Conservation (phyloP, 495 filamentous ascomycete genomes). For the Penicillium arizonense region DNA sequence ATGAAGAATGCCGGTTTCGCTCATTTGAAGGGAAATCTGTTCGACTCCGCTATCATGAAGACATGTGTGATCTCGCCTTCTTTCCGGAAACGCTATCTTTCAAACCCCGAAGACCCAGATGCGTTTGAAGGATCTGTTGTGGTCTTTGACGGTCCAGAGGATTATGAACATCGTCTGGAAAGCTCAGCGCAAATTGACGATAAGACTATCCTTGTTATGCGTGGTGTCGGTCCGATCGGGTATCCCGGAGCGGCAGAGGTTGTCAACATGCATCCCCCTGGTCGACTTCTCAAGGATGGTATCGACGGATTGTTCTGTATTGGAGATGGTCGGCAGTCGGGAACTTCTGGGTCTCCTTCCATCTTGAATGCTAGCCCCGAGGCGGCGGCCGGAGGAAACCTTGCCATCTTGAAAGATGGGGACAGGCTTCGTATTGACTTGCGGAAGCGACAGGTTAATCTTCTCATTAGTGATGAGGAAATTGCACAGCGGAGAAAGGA, state of each 20-base stretch:
- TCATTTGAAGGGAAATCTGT: constrained; percentile 50
- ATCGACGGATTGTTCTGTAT: constrained; percentile 54
- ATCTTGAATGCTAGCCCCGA: constrained; percentile 59
- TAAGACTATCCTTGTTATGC: constrained; percentile 52
- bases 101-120: constrained; percentile 48
- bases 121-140: constrained; percentile 52
- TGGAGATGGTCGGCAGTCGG: constrained; percentile 54
- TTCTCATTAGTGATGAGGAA: constrained; percentile 57
- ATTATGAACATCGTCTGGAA: constrained; percentile 49
- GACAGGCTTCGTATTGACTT: constrained; percentile 57
- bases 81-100: constrained; percentile 46
- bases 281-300: constrained; percentile 43
- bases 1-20: constrained; percentile 49
- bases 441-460: constrained; percentile 51
- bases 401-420: constrained; percentile 52
- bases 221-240: constrained; percentile 51
- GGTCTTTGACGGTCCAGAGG: constrained; percentile 55
- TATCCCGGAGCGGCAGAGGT: constrained; percentile 57
- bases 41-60: constrained; percentile 58
- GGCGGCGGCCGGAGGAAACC: constrained; percentile 58
- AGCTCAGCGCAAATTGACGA: constrained; percentile 45
- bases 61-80: constrained; percentile 52
- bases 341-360: constrained; percentile 54
- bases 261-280: constrained; percentile 56
- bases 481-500: constrained; percentile 61